Conservation (phyloP, 257 asterid genomes). For the Cynanchum wilfordii region DNA sequence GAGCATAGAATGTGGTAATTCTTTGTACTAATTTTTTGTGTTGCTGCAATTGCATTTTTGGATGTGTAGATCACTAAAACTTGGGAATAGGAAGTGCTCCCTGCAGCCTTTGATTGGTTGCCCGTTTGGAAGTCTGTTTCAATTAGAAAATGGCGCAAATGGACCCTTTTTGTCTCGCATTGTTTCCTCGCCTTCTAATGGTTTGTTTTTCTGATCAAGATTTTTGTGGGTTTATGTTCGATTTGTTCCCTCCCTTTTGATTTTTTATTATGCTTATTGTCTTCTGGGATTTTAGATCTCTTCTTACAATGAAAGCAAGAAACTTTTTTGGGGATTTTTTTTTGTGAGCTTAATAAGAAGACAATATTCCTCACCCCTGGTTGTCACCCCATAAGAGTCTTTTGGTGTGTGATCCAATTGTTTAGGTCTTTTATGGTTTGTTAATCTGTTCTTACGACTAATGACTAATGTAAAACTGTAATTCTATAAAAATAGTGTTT, state of each 20-base stretch:
- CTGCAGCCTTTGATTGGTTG: conserved; percentile 83
- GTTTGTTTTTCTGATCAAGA: conserved; percentile 22
- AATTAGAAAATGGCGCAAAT: conserved; percentile 60
- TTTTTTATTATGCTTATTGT: not conserved
- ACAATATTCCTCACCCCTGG: not conserved
- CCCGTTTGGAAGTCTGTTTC: conserved; percentile 77
- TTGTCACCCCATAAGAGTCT: not conserved
- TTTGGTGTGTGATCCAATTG: not conserved
- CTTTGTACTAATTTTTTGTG: not conserved
- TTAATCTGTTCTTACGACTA: not conserved
- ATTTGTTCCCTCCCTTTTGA: not conserved
- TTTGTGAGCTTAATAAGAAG: not conserved
- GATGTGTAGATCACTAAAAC: conserved; percentile 59
- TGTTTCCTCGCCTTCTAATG: conserved; percentile 44
- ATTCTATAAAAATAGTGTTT: not conserved
- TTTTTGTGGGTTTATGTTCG: not conserved
- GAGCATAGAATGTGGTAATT: not conserved
- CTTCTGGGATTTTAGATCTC: not conserved
- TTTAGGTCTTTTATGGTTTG: not conserved
- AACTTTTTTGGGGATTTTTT: not conserved
- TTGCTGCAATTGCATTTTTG: not conserved
- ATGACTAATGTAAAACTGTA: not conserved
- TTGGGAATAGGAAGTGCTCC: conserved; percentile 71
- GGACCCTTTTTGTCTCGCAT: conserved; percentile 65
- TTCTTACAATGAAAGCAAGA: not conserved